Conservation (phyloP, 805 yeast genomes). For the Myxozyma udenii region DNA sequence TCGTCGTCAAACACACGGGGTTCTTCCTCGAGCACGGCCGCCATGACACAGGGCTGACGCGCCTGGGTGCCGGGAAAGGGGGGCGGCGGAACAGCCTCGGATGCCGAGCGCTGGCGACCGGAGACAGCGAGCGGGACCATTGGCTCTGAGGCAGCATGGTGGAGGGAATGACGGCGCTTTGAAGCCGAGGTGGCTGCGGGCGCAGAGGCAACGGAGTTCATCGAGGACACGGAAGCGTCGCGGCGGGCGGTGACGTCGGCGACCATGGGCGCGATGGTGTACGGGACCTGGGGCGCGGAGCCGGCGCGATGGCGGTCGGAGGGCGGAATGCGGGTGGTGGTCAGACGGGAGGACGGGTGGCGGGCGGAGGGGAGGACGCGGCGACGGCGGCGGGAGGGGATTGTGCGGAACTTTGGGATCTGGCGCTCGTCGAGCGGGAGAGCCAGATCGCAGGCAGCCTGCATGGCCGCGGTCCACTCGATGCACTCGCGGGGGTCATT, state of each 20-base stretch:
- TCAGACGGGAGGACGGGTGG: constrained; percentile 16
- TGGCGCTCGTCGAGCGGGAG: constrained; percentile 70
- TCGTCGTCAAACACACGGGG: too few species aligned
- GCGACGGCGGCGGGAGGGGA: constrained; percentile 69
- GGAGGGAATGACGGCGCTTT: too few species aligned
- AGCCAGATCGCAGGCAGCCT: constrained; percentile 74
- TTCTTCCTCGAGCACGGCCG: neutral
- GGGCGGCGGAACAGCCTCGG: neutral
- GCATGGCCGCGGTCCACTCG: constrained; percentile 71
- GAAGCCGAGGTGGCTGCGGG: too few species aligned
- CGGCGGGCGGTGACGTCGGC: too few species aligned
- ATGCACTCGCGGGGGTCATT: constrained; percentile 62
- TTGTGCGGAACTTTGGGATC: constrained; percentile 72
- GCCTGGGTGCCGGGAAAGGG: too few species aligned
- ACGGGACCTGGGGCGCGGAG: too few species aligned
- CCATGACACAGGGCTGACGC: neutral
- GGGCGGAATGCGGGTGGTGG: too few species aligned
- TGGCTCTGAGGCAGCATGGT: constrained; percentile 7
- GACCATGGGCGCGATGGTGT: too few species aligned
- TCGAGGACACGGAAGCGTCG: too few species aligned
- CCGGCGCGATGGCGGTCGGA: neutral
- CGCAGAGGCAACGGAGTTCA: too few species aligned
- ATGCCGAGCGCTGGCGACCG: neutral
- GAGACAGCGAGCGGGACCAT: neutral
- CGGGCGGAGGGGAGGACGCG: constrained; percentile 31